phyloP scores from a whole-genome alignment of 2,329 filamentous ascomycete species.

The Leptographium procerum region DNA sequence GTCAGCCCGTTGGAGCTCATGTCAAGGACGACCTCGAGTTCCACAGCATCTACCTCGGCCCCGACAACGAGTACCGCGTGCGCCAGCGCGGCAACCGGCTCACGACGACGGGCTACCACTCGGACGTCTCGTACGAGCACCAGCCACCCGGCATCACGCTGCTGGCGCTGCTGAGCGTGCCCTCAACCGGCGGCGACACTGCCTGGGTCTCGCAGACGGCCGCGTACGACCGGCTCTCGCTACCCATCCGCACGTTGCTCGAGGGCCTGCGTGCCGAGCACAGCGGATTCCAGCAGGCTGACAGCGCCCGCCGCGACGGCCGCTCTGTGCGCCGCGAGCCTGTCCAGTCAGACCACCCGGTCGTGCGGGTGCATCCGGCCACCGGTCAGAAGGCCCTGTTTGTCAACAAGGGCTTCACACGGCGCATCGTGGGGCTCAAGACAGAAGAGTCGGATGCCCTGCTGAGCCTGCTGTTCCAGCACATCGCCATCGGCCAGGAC shows the following conservation, averaged over 20 bases:
- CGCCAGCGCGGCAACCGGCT: no score
- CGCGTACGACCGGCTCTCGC: conserved; percentile 72
- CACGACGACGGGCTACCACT: no score
- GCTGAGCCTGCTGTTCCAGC: conserved; percentile 29
- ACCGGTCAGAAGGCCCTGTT: conserved; percentile 78
- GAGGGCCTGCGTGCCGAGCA: conserved; percentile 74
- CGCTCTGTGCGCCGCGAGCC: conserved; percentile 13
- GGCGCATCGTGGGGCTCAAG: conserved; percentile 64
- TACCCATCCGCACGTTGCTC: conserved; percentile 63
- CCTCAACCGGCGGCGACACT: no score
- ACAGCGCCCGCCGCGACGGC: conserved; percentile 14
- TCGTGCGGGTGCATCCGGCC: conserved; percentile 69
- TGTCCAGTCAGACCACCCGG: conserved; percentile 58
- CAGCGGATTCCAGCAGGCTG: no score
- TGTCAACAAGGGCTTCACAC: conserved; percentile 51
- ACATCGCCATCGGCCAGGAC: conserved; percentile 34
- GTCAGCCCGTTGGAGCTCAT: no score
- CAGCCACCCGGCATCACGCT: no score
- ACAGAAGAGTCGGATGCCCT: conserved; percentile 68
- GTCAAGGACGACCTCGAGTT: no score
- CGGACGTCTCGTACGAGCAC: no score
- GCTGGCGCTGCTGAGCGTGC: no score
- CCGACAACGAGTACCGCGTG: no score
- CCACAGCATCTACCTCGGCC: no score
- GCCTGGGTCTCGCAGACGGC: no score